phyloP scores from a whole-genome alignment of 371 early-diverging fungal genomes.

The Lichtheimia hyalospora region DNA sequence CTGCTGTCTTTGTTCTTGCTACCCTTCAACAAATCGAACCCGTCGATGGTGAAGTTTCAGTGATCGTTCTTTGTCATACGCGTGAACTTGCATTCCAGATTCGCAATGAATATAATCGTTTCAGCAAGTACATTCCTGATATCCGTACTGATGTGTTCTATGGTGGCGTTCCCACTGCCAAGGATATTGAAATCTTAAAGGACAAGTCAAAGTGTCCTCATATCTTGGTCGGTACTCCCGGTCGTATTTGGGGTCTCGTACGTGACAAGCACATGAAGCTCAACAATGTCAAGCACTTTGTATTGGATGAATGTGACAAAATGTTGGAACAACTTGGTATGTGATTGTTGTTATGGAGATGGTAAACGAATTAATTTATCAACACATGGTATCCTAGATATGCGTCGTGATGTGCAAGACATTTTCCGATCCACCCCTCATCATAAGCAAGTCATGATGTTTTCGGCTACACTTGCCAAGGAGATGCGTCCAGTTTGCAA shows the following conservation, averaged over 20 bases:
- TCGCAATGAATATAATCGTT: constrained; percentile 91
- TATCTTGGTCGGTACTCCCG: constrained; percentile 98
- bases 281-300: constrained; percentile 90
- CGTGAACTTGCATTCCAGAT: constrained; percentile 99
- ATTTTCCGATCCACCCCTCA: constrained; percentile 94
- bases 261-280: constrained; percentile 81
- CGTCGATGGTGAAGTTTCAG: constrained; percentile 76
- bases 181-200: constrained; percentile 80
- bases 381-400: constrained; percentile 56
- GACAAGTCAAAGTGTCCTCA: constrained; percentile 86
- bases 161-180: constrained; percentile 82
- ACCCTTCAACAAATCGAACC: constrained; percentile 95
- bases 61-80: constrained; percentile 95
- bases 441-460: constrained; percentile 99
- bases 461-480: constrained; percentile 92
- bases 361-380: no score
- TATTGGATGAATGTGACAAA: constrained; percentile 99
- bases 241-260: constrained; percentile 91
- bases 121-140: constrained; percentile 94
- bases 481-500: constrained; percentile 92
- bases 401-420: constrained; percentile 97
- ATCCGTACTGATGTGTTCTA: constrained; percentile 92
- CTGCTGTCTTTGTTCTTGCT: constrained; percentile 97
- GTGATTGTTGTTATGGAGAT: not conserved
- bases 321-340: constrained; percentile 89